Conservation (phyloP, 495 filamentous ascomycete genomes). For the Zalerion maritima region DNA sequence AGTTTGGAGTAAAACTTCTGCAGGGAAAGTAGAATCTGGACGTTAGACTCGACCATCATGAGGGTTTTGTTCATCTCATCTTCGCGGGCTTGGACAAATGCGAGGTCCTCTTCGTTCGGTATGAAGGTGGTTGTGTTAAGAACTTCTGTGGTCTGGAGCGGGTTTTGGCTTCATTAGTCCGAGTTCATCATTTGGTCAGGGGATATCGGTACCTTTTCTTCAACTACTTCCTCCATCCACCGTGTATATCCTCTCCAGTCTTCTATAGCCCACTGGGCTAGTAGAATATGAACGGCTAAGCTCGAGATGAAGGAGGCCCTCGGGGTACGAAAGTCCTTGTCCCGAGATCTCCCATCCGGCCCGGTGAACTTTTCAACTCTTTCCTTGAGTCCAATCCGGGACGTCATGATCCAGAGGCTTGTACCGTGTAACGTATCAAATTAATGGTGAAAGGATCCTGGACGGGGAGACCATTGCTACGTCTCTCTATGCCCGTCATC, state of each 20-base stretch:
- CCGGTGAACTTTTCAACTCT: background rate
- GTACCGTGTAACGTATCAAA: background rate
- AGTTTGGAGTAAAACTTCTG: background rate
- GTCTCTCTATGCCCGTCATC: background rate
- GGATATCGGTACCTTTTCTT: background rate
- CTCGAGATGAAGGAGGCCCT: background rate
- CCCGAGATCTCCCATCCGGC: background rate
- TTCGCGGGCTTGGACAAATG: conserved; percentile 1
- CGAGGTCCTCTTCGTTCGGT: too few relatives aligned
- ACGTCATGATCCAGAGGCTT: conserved; percentile 1
- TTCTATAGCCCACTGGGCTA: conserved; percentile 1
- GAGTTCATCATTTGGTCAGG: background rate
- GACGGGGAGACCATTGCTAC: background rate
- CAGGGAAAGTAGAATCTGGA: background rate
- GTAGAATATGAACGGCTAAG: conserved; percentile 1
- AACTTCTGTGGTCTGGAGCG: too few relatives aligned
- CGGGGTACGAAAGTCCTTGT: background rate
- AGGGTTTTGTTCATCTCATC: conserved; percentile 1
- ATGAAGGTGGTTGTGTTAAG: too few relatives aligned
- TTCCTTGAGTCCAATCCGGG: background rate
- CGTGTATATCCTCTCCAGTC: conserved; percentile 1
- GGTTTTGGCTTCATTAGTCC: background rate
- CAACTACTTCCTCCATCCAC: conserved; percentile 1
- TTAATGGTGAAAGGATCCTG: conserved; percentile 1
- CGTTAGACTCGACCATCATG: conserved; percentile 1